Base-by-base conservation (phyloP, 2,329 filamentous ascomycete species). In the Curvularia eragrostidis region DNA sequence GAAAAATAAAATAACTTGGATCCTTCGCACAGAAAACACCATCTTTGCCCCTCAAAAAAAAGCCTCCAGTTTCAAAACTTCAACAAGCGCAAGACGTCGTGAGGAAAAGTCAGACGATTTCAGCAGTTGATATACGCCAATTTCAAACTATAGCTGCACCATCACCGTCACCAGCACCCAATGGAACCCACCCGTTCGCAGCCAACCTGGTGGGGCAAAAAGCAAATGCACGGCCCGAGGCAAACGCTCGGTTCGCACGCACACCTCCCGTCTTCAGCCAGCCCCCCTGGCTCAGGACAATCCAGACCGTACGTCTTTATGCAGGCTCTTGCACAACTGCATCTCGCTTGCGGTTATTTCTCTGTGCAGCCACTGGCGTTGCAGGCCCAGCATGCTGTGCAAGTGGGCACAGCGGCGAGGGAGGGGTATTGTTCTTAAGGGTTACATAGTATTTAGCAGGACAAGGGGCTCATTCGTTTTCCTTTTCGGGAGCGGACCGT, bases 141-240 rank as follows among this genome's bases (percentile, higher is more conserved):
- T 15, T n/a, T 13, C 8, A 13, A 13, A 8, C 6, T 10, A 46
- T 13, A 13, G 26, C 26, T n/a, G 3, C 21, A n/a, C 6, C 9
- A 28, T 1, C 2, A 9, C 15, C 18, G 3, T 12, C 24, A 30
- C 1, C 3, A 19, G n/a, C 26, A 6, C 24, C n/a, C 26, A 19
- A 46, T 7, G 13, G n/a, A 46, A 46, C 26, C 43, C 43, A 46
- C 43, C 43, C 2, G 43, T 46, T 46, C 26, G 43, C 43, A 46
- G 43, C 43, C 8, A 32, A 18, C 7, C 10, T n/a, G n/a, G 26
- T 7, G n/a, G n/a, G 26, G 24, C 43, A 32, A 46, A 19, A 19
- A 19, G 39, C 7, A 19, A 13, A 5, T 21, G n/a, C 43, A 10
- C 42, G 23, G 15, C 15, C 26, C 43, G 43, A 24, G 13, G 15